A percentile compares a stretch with the other conserved stretches of the same genome.
Conservation (phyloP, 1,284 basidiomycete genomes). For the Ganoderma leucocontextum region DNA sequence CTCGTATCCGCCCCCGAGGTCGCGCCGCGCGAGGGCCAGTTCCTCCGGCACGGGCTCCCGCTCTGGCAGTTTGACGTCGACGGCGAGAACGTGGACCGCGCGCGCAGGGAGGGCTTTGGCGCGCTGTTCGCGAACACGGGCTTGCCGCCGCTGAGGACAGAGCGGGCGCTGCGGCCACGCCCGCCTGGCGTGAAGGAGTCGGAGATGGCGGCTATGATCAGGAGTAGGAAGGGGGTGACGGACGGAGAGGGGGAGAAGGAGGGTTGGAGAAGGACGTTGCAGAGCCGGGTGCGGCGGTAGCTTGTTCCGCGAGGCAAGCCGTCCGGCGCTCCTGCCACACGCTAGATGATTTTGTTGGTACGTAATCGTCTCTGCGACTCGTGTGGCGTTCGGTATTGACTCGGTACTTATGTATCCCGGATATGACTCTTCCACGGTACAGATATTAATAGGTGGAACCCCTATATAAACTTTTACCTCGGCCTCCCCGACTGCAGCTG, state of each 20-base stretch:
- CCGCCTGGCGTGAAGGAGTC: background rate
- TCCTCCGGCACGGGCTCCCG: background rate
- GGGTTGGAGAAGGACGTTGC: background rate
- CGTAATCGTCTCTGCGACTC: background rate
- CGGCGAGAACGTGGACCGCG: background rate
- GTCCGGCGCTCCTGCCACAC: background rate
- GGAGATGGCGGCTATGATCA: background rate
- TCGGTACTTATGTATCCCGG: background rate
- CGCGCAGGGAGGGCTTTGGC: conserved; percentile 13
- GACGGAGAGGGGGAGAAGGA: background rate
- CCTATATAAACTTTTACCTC: background rate
- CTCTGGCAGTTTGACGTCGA: conserved; percentile 16
- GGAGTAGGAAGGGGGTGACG: background rate
- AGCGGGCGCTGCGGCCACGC: background rate
- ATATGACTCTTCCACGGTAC: background rate
- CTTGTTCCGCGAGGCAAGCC: background rate
- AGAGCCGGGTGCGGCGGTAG: conserved; percentile 4
- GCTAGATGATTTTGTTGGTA: background rate
- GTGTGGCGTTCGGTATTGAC: background rate
- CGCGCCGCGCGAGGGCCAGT: background rate
- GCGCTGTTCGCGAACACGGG: conserved; percentile 19
- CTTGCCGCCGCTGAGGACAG: conserved; percentile 11
- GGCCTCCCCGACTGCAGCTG: background rate
- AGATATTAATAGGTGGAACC: background rate
- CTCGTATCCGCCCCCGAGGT: background rate